These are phyloP conservation scores for Colletotrichum zoysiae DNA, from an alignment of 2,329 filamentous ascomycete genomes.

Conservation along the genomic window DNA sequence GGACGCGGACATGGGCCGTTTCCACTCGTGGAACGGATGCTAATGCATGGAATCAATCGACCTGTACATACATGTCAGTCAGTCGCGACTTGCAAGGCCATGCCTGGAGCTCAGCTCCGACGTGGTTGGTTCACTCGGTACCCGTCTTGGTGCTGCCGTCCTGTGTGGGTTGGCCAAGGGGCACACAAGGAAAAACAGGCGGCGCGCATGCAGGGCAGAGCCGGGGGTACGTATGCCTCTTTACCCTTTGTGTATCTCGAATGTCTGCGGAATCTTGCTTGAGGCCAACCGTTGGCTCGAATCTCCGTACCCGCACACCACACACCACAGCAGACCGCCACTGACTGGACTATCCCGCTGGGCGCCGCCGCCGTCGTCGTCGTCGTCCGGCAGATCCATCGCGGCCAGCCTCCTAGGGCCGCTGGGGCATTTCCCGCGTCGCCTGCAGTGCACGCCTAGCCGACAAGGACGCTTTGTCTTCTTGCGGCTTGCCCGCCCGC, in stretches of 20 bases:
- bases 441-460: not conserved
- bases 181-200: slow-evolving; percentile 2
- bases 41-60: slow-evolving; percentile 15
- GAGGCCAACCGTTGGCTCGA: slow-evolving; percentile 32
- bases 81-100: slow-evolving; percentile 13
- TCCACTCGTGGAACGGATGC: slow-evolving; percentile 15
- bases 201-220: slow-evolving; percentile 39
- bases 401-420: slow-evolving; percentile 12
- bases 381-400: slow-evolving; percentile 35
- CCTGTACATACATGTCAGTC: slow-evolving; percentile 3
- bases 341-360: slow-evolving; percentile 27
- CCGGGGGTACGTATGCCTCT: slow-evolving; percentile 41
- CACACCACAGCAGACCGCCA: slow-evolving; percentile 33
- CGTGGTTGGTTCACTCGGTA: not conserved
- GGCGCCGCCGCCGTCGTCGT: slow-evolving; percentile 3
- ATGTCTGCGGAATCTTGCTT: slow-evolving; percentile 32
- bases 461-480: slow-evolving; percentile 19
- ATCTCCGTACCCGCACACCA: slow-evolving; percentile 19
- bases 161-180: slow-evolving; percentile 25
- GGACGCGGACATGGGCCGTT: slow-evolving; percentile 5
- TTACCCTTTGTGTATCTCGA: slow-evolving; percentile 39
- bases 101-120: slow-evolving; percentile 4
- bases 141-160: not conserved
- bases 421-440: not conserved
- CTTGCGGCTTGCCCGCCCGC: slow-evolving; percentile 4